Evolutionary conservation across 306 rosid genomes (phyloP).

Genomic region (Benincasa hispida): DNA sequence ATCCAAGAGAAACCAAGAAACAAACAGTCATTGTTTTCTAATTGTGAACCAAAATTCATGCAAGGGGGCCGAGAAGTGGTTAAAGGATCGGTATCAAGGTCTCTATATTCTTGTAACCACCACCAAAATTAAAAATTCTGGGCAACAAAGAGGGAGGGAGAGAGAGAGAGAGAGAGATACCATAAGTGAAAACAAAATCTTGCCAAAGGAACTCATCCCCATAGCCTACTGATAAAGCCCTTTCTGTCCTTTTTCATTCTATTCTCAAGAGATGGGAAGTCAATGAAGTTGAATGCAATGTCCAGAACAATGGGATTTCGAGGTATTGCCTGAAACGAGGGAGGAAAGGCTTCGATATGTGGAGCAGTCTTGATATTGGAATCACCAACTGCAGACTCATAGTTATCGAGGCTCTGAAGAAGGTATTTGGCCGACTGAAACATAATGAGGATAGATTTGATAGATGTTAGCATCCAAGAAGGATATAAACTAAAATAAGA

Average conservation of each 20-base stretch:
- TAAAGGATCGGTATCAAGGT: neutral
- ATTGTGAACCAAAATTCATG: neutral
- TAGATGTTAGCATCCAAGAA: neutral
- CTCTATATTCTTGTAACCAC: neutral
- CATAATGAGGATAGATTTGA: neutral
- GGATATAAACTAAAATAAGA: neutral
- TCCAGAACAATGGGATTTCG: conserved; percentile 47
- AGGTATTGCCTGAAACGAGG: conserved; percentile 29
- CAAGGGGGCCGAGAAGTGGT: neutral
- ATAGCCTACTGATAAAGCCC: conserved; percentile 42
- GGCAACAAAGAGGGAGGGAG: neutral
- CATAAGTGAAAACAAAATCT: neutral
- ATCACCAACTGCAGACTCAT: conserved; percentile 35
- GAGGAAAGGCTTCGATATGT: conserved; percentile 38
- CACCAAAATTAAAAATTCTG: neutral
- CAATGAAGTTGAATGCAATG: conserved; percentile 38
- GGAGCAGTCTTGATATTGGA: conserved; percentile 25
- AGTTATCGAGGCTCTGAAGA: conserved; percentile 30
- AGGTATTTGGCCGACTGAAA: conserved; percentile 35
- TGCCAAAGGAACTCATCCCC: conserved; percentile 30
- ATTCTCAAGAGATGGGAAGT: conserved; percentile 40
- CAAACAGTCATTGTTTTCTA: neutral
- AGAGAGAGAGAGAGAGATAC: neutral
- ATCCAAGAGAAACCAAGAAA: neutral
- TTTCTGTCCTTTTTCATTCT: conserved; percentile 50